These are phyloP conservation scores for Lobulomyces angularis DNA, from an alignment of 192 early-diverging fungal genomes.

Conservation along the genomic window DNA sequence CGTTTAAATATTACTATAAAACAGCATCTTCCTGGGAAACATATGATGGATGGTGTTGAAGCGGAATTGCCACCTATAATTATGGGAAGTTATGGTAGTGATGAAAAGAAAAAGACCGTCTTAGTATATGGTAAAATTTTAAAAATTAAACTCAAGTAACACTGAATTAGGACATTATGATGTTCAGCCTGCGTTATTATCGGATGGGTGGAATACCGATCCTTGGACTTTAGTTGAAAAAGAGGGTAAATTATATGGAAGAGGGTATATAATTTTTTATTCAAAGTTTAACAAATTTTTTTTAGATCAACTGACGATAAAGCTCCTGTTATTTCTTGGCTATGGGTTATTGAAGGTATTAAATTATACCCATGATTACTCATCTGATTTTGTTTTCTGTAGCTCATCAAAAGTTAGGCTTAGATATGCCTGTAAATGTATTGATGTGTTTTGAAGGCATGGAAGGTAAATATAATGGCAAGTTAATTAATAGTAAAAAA, in stretches of 20 bases:
- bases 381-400: no score
- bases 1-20: slow-evolving; percentile 54
- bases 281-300: no score
- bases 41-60: slow-evolving; percentile 62
- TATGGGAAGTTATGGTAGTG: slow-evolving; percentile 78
- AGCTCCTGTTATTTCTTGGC: slow-evolving; percentile 85
- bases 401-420: slow-evolving; percentile 78
- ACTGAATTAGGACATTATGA: slow-evolving; percentile 70
- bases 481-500: slow-evolving; percentile 2
- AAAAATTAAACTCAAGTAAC: not conserved
- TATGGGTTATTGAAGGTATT: slow-evolving; percentile 90
- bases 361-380: no score
- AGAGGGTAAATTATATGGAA: slow-evolving; percentile 70
- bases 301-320: slow-evolving; percentile 96
- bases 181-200: slow-evolving; percentile 74
- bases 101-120: slow-evolving; percentile 88
- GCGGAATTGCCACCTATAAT: slow-evolving; percentile 85
- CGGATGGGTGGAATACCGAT: slow-evolving; percentile 69
- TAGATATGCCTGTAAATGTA: slow-evolving; percentile 86
- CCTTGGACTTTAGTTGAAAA: slow-evolving; percentile 83
- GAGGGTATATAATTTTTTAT: no score
- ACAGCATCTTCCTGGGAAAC: slow-evolving; percentile 65
- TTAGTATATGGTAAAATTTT: slow-evolving; percentile 62
- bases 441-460: slow-evolving; percentile 98
- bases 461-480: slow-evolving; percentile 30